phyloP scores from a whole-genome alignment of 2,329 filamentous ascomycete species.

The Dryadomyces quercus-mongolicae region DNA sequence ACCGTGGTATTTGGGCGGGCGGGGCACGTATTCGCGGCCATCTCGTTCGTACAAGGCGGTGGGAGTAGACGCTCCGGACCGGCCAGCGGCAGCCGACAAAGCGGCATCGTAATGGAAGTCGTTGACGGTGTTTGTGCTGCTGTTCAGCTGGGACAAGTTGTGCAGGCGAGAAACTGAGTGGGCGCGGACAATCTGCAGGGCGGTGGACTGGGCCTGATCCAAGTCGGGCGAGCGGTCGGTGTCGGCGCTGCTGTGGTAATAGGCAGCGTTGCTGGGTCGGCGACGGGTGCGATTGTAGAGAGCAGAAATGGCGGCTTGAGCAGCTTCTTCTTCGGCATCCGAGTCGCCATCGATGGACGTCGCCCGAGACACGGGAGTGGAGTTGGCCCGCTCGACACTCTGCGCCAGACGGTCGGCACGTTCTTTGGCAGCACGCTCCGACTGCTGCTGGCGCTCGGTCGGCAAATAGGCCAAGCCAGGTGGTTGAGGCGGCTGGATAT shows the following conservation, averaged over 20 bases:
- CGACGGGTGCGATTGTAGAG: slow-evolving; percentile 1
- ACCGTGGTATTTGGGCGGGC: slow-evolving; percentile 56
- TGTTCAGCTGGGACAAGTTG: not conserved
- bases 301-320: not conserved
- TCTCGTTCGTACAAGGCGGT: slow-evolving; percentile 47
- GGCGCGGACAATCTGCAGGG: slow-evolving; percentile 11
- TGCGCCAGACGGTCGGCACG: slow-evolving; percentile 22
- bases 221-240: not conserved
- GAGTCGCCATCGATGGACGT: slow-evolving; percentile 15
- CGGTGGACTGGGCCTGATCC: slow-evolving; percentile 7
- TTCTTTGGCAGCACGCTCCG: slow-evolving; percentile 22
- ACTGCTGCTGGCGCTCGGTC: slow-evolving; percentile 12
- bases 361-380: slow-evolving; percentile 16
- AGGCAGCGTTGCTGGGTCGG: not conserved
- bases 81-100: not conserved
- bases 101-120: slow-evolving; percentile 12
- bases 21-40: slow-evolving; percentile 47
- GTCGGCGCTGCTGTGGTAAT: not conserved
- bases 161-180: slow-evolving; percentile 5
- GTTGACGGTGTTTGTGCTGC: not conserved
- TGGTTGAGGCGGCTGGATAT: not conserved
- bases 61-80: slow-evolving; percentile 19
- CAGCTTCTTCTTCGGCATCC: slow-evolving; percentile 3
- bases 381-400: slow-evolving; percentile 18
- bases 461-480: slow-evolving; percentile 9